phyloP scores from a whole-genome alignment of 208 protist genomes.

The Crithidia mellificae region DNA sequence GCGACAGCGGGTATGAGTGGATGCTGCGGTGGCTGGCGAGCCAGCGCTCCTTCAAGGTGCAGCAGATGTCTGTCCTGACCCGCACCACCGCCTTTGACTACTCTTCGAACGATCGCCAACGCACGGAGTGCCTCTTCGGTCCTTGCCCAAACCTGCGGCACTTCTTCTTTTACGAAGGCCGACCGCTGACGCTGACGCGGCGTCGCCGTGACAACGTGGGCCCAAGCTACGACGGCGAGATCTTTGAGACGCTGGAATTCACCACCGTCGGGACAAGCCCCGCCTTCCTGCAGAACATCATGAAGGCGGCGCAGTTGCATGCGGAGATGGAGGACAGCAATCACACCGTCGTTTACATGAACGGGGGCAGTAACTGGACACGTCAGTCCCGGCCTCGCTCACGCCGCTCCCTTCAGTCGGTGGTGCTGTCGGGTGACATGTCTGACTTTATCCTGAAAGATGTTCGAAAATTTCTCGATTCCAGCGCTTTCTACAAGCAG shows the following conservation, averaged over 20 bases:
- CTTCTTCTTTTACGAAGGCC: conserved; percentile 80
- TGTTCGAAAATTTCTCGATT: conserved; percentile 81
- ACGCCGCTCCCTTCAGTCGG: conserved; percentile 85
- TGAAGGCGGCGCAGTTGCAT: conserved; percentile 69
- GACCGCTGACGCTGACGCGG: conserved; percentile 74
- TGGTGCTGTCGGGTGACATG: conserved; percentile 82
- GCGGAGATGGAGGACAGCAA: conserved; percentile 68
- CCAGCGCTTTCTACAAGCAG: conserved; percentile 86
- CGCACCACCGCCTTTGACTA: conserved; percentile 46
- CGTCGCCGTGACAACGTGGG: conserved; percentile 60
- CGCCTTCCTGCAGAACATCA: conserved; percentile 61
- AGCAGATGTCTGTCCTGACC: conserved; percentile 83
- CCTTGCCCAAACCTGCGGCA: conserved; percentile 80
- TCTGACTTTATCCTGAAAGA: conserved; percentile 72
- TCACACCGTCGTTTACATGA: conserved; percentile 87
- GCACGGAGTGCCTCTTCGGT: conserved; percentile 63
- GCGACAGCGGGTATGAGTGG: conserved; percentile 79
- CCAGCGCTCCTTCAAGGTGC: conserved; percentile 63
- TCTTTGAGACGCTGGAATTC: conserved; percentile 83
- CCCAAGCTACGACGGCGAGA: conserved; percentile 66
- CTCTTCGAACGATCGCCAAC: conserved; percentile 68
- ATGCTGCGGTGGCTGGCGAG: conserved; percentile 85
- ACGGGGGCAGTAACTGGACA: conserved; percentile 72
- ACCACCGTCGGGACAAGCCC: conserved; percentile 64
- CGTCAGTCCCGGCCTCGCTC: conserved; percentile 64